Evolutionary conservation across 192 early-diverging fungal species (phyloP), one percentile per base, ranked within the genome.

Genomic region (Backusella tarrabulga): DNA sequence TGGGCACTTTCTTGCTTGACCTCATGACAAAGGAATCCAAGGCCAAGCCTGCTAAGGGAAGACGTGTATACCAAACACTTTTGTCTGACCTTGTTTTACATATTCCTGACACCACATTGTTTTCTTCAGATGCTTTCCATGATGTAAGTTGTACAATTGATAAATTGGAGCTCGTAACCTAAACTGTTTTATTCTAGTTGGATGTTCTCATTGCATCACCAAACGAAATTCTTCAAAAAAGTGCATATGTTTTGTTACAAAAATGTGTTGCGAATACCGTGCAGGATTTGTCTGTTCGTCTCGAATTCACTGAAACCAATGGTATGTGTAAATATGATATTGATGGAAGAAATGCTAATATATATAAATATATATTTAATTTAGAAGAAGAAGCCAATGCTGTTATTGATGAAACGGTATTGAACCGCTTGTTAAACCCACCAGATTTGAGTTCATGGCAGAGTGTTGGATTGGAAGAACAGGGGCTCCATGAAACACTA

Each of bases 401-500:
- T 12, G 36, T 34, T 35, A 77, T 77, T 23, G 67, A 77, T 26
- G 46, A 70, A 35, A 34, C 52, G 19, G 38, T 79, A n/a, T 35
- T 74, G 7, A 26, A 46, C 15, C 26, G 26, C 5, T 29, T 79
- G 11, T 12, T 68, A 17, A 35, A 34, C 11, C 42, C 67, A 38
- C 78, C 78, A 34, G 41, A 69, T 52, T n/a, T 79, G 40, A 63
- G 52, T 36, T 63, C 35, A 9, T 79, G 78, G 78, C 46, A 75
- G 75, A 73, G 8, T 15, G n/a, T 67, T 8, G 46, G 60, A 26
- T 54, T 67, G 40, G 81, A 82, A 42, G 69, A 76, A 23, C 40
- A 77, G 36, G 76, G 74, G 71, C 75, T 85, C 2, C 83, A 90
- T 73, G 52, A 79, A 8, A 84, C 81, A 0, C 83, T 94, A 26